phyloP scores from a whole-genome alignment of 441 rosid genomes.

The Pelargonium cotyledonis region DNA sequence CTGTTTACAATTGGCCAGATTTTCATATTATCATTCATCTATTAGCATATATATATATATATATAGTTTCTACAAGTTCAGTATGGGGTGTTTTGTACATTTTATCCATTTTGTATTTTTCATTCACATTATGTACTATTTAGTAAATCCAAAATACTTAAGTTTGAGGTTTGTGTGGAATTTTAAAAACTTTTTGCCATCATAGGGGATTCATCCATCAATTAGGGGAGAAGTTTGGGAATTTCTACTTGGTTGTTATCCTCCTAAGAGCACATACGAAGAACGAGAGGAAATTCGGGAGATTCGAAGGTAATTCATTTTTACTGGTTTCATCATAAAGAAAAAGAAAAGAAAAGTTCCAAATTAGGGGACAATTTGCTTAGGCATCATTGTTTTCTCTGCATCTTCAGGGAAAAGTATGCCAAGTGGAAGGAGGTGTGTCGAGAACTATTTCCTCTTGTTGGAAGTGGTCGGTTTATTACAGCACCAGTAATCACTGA shows the following conservation, averaged over 20 bases:
- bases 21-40: too few species aligned
- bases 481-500: conserved; percentile 87
- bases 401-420: conserved; percentile 54
- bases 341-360: too few species aligned
- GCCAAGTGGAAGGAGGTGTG: conserved; percentile 74
- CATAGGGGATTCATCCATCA: conserved; percentile 83
- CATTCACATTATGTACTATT: not conserved
- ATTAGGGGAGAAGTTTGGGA: conserved; percentile 99
- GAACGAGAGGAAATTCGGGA: conserved; percentile 71
- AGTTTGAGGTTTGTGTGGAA: not conserved
- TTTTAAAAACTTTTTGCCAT: not conserved
- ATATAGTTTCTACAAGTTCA: too few species aligned
- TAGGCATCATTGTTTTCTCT: conserved; percentile 9
- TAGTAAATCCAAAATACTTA: not conserved
- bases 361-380: conserved; percentile 6
- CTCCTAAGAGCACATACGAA: conserved; percentile 74
- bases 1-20: too few species aligned
- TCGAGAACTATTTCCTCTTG: conserved; percentile 55
- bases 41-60: too few species aligned
- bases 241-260: conserved; percentile 83
- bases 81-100: too few species aligned
- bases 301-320: conserved; percentile 50
- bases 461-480: conserved; percentile 77
- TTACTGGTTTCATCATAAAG: conserved; percentile 10
- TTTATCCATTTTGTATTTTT: too few species aligned